Evolutionary conservation across 768 basidiomycete species (phyloP), one percentile per base, ranked within the genome.

Genomic region (Boletellus emodensis): DNA sequence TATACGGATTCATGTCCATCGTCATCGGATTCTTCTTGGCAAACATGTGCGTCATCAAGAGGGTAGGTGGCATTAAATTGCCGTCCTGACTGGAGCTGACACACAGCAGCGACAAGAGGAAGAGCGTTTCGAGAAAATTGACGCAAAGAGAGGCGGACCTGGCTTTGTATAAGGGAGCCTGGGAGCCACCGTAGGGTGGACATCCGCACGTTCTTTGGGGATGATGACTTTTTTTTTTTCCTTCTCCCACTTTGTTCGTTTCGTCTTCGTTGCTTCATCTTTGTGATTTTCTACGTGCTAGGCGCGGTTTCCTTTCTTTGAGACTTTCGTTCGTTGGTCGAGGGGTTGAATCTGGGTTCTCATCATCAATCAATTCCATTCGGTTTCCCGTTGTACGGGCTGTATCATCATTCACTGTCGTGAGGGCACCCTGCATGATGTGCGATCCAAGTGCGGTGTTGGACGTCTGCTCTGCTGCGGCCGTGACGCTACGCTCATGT

Each of bases 71-170:
- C 14, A 9, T 42, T 22, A 0, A 3, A 15, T 22, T n/a, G 10
- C 40, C 8, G 20, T 40, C 17, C 34, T 10, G 28, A 38, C 28
- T 1, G 4, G 11, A 28, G 45, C 51, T 62, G 28, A 63, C 48
- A 20, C 20, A 45, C 41, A 52, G 44, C 72, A 91, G 89, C 80
- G 90, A 59, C 73, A 83, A 65, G 85, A 93, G 69, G 75, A 80
- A 49, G 86, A 87, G 59, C 84, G 92, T 33, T 94, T 95, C 78
- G 84, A 81, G 75, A 87, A 78, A 71, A 94, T 95, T 55, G 91
- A 94, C 58, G 81, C 81, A 49, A 95, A 94, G 72, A 85, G 89
- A 56, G 91, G 90, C 55, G 90, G 90, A 44, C 73, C 76, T 54
- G 88, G 90, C 54, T 95, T 95, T 61, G 91, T 94, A 54, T 94